Evolutionary conservation across 176 grass and related monocot genomes (phyloP), one percentile per base, ranked within the genome.

Genomic region (Ensete ventricosum): DNA sequence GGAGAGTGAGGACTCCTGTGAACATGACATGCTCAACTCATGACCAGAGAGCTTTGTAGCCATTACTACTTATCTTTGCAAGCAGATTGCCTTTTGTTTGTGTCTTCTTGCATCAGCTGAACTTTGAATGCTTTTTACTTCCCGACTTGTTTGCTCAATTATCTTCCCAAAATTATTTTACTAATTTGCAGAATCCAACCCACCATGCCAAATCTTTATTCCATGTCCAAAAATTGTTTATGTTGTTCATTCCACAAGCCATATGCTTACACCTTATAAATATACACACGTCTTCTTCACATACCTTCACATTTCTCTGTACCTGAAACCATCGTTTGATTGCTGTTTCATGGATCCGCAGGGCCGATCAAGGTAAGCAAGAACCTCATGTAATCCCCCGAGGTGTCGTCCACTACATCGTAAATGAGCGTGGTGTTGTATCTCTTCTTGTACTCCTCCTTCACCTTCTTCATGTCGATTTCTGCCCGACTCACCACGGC

Each of bases 401-500:
- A 77, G 49, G 75, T 77, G 49, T 77, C 75, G 14, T 10, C 75
- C 52, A 52, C 65, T 8, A 77, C 75, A 77, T 77, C 75, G 26
- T n/a, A 48, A 26, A 24, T 53, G 3, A 77, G 19, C 4, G 75
- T 66, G 60, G 75, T 77, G 16, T 53, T 66, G 20, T 77, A 77
- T 66, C 75, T 52, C 2, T 23, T 77, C 75, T 77, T 65, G 48
- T 65, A 77, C 19, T 76, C 74, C 58, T 77, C 60, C 65, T 64
- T 77, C 2, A 77, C 49, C 48, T 66, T 64, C 55, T 64, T 60
- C 55, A 76, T 62, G 51, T 76, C 74, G 8, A 76, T 76, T 64
- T 76, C 74, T 16, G 74, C 74, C 64, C 74, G 55, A 11, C 25
- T 76, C 12, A 76, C 74, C 51, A 76, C 64, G 8, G 74, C 74